A percentile compares a stretch with the other conserved stretches of the same genome.
Evolutionary conservation across 192 early-diverging fungal species (phyloP).

Genomic region (Funneliformis geosporum): DNA sequence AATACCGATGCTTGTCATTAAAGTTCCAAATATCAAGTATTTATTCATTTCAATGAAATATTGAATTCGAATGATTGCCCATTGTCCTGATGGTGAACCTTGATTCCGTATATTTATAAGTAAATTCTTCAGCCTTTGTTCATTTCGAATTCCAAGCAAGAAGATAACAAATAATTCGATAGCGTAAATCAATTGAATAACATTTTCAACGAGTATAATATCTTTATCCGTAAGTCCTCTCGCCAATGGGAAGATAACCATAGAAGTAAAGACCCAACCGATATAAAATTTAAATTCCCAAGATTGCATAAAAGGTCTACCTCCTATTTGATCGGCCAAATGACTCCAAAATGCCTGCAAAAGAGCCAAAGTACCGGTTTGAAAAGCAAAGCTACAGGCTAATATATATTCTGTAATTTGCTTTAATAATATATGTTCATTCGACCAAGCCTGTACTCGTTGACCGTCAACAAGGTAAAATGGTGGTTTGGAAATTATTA

Average conservation of each 20-base stretch:
- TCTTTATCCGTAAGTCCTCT: not conserved
- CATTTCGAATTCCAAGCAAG: constrained; percentile 1
- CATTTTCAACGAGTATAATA: not conserved
- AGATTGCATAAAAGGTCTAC: constrained; percentile 6
- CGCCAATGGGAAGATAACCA: not conserved
- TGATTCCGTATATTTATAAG: not conserved
- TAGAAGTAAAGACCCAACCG: not conserved
- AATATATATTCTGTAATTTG: not conserved
- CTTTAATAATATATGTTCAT: not conserved
- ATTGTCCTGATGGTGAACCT: not conserved
- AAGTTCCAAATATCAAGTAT: not conserved
- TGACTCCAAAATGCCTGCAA: constrained; percentile 23
- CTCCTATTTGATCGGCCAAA: not conserved
- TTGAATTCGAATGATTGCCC: not conserved
- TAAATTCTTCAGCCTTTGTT: not conserved
- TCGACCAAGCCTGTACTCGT: not conserved
- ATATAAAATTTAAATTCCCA: constrained; percentile 18
- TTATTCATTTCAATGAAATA: constrained; percentile 25
- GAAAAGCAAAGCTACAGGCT: not conserved
- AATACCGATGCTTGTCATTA: not conserved
- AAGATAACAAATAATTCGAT: not conserved
- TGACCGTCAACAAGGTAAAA: not conserved
- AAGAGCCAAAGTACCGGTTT: constrained; percentile 2
- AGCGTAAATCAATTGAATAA: not conserved
- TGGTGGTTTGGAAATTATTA: not conserved